These are phyloP conservation scores for Colletotrichum salicis DNA, from an alignment of 2,329 filamentous ascomycete species.

Conservation along the genomic window DNA sequence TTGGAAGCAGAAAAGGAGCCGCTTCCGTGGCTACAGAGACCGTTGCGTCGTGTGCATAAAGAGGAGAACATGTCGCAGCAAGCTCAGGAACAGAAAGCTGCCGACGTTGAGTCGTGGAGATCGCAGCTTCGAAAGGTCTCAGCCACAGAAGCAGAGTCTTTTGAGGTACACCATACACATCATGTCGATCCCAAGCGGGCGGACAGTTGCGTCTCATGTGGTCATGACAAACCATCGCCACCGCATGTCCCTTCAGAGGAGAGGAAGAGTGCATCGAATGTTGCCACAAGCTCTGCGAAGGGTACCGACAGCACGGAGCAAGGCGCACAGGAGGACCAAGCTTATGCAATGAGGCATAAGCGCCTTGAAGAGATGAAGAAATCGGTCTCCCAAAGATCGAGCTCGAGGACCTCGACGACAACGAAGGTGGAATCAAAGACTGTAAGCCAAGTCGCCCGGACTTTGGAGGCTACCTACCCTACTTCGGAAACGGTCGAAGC, in stretches of 20 bases:
- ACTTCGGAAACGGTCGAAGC: neutral
- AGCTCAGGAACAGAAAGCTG: neutral
- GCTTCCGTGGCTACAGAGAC: conserved; percentile 24
- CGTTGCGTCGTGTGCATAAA: conserved; percentile 28
- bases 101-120: conserved; percentile 23
- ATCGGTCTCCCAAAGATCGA: conserved; percentile 1
- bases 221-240: neutral
- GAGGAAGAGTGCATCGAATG: neutral
- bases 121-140: conserved; percentile 23
- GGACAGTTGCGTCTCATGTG: conserved; percentile 13
- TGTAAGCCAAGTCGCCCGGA: neutral
- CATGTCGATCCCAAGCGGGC: conserved; percentile 9
- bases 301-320: neutral
- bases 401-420: neutral
- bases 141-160: neutral
- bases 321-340: neutral
- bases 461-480: neutral
- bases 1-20: neutral
- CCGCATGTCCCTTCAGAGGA: neutral
- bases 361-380: conserved; percentile 2
- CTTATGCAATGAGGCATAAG: neutral
- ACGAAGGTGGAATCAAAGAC: neutral
- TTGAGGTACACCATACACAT: neutral
- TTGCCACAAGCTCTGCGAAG: neutral
- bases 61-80: conserved; percentile 26